A percentile compares a stretch with the other conserved stretches of the same genome.
Conservation (phyloP, 2,329 filamentous ascomycete genomes). For the Botryotinia narcissicola region DNA sequence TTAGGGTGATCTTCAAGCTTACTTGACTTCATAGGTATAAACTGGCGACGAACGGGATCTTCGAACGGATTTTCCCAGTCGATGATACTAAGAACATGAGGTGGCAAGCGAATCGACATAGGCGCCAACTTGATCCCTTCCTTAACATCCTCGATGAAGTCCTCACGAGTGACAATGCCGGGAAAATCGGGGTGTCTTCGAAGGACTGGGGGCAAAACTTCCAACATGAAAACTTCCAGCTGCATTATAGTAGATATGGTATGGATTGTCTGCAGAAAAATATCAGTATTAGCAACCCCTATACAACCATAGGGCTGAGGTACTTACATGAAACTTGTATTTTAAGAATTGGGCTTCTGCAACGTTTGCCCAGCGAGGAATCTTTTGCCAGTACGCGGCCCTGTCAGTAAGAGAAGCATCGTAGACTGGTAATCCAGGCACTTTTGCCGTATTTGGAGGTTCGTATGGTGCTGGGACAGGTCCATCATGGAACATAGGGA, state of each 20-base stretch:
- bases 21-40: slow-evolving; percentile 54
- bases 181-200: slow-evolving; percentile 40
- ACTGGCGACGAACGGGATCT: slow-evolving; percentile 60
- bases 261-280: not conserved
- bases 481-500: slow-evolving; percentile 14
- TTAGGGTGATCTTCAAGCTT: slow-evolving; percentile 54
- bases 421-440: slow-evolving; percentile 12
- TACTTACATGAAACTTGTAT: slow-evolving; percentile 55
- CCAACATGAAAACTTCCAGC: slow-evolving; percentile 49
- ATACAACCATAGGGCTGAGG: not conserved
- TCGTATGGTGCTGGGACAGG: slow-evolving; percentile 11
- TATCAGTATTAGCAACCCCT: not conserved
- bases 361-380: slow-evolving; percentile 50
- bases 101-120: slow-evolving; percentile 60
- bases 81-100: slow-evolving; percentile 57
- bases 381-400: slow-evolving; percentile 49
- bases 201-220: slow-evolving; percentile 51
- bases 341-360: slow-evolving; percentile 49
- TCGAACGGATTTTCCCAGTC: slow-evolving; percentile 58
- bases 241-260: slow-evolving; percentile 12
- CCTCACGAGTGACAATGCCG: slow-evolving; percentile 47
- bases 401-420: slow-evolving; percentile 23
- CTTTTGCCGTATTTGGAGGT: not conserved
- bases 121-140: slow-evolving; percentile 52
- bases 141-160: slow-evolving; percentile 54